Conservation (phyloP, 495 filamentous ascomycete species). For the Lophium mytilinum region DNA sequence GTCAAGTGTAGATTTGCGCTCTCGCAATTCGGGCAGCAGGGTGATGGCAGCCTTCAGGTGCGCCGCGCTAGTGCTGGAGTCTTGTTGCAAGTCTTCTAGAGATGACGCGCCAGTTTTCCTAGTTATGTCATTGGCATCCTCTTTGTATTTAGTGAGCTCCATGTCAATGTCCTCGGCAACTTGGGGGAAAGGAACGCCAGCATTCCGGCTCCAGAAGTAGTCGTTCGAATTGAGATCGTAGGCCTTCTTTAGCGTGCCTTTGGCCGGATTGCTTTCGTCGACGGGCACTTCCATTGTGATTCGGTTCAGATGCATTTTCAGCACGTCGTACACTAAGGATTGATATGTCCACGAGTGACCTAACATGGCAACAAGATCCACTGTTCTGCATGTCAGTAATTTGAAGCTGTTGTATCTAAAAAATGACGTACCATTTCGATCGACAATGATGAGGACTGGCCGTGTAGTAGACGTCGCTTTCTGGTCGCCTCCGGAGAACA, state of each 20-base stretch:
- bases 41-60: slow-evolving; percentile 96
- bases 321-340: slow-evolving; percentile 88
- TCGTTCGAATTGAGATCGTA: slow-evolving; percentile 89
- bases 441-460: slow-evolving; percentile 80
- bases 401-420: neutral
- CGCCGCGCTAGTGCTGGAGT: slow-evolving; percentile 77
- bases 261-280: slow-evolving; percentile 65
- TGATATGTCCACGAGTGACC: slow-evolving; percentile 99
- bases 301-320: slow-evolving; percentile 90
- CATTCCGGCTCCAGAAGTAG: slow-evolving; percentile 96
- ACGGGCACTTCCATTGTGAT: slow-evolving; percentile 81
- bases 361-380: slow-evolving; percentile 96
- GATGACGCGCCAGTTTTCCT: slow-evolving; percentile 89
- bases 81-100: slow-evolving; percentile 87
- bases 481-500: slow-evolving; percentile 59
- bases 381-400: slow-evolving; percentile 52
- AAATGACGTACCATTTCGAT: slow-evolving; percentile 31
- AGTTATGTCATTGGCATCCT: slow-evolving; percentile 89
- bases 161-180: slow-evolving; percentile 94
- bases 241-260: slow-evolving; percentile 65
- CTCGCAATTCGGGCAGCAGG: slow-evolving; percentile 80
- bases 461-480: slow-evolving; percentile 43
- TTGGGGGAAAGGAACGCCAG: slow-evolving; percentile 87
- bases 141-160: slow-evolving; percentile 88
- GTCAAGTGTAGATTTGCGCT: slow-evolving; percentile 71